A percentile compares a stretch with the other conserved stretches of the same genome.
Conservation (phyloP, 805 yeast genomes). For the Saturnispora halmiae region DNA sequence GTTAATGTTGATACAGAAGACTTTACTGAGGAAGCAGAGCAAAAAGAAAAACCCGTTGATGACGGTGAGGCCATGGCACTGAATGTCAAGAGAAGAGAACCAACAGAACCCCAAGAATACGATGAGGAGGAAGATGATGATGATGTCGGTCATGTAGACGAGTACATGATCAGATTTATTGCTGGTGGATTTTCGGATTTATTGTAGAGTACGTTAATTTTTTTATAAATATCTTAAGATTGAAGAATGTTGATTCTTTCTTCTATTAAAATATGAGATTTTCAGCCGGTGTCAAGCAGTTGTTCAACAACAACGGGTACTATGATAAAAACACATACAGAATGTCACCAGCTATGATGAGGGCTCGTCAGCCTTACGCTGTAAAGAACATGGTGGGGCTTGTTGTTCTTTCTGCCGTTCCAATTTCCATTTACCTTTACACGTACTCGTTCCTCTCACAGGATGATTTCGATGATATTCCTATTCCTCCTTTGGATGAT, state of each 20-base stretch:
- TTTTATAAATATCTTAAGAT: not conserved
- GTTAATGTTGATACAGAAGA: constrained; percentile 79
- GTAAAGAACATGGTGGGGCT: constrained; percentile 64
- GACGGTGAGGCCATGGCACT: constrained; percentile 4
- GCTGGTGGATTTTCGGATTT: constrained; percentile 60
- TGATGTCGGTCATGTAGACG: constrained; percentile 79
- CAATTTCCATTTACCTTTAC: constrained; percentile 57
- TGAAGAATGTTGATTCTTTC: too few species aligned
- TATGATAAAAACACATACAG: constrained; percentile 40
- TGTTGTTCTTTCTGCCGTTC: constrained; percentile 48
- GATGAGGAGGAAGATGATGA: constrained; percentile 43
- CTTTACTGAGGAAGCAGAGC: constrained; percentile 45
- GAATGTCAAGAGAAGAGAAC: constrained; percentile 15
- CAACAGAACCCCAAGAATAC: constrained; percentile 12
- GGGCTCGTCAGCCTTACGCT: constrained; percentile 85
- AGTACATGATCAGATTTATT: constrained; percentile 87
- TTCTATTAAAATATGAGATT: constrained; percentile 7
- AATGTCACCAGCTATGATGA: constrained; percentile 88
- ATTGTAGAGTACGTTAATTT: constrained; percentile 1
- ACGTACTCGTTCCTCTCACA: constrained; percentile 57
- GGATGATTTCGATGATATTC: constrained; percentile 87
- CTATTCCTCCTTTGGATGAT: constrained; percentile 85
- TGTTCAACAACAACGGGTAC: constrained; percentile 24
- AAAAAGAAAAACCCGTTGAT: constrained; percentile 30
- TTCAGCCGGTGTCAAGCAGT: constrained; percentile 7